Conservation (phyloP, 768 basidiomycete species). For the Cystobasidium tubakii region DNA sequence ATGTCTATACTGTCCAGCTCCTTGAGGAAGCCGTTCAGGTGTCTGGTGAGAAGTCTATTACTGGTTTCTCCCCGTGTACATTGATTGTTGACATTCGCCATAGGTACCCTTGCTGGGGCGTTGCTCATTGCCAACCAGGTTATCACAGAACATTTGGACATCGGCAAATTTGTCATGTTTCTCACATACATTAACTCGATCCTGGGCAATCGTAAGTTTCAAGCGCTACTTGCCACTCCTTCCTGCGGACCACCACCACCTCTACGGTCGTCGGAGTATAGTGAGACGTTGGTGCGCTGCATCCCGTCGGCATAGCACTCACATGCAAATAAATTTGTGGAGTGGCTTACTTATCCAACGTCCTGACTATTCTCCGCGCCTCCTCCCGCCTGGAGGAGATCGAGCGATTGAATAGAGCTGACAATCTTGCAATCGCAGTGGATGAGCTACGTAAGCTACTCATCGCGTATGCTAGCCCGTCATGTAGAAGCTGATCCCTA, state of each 20-base stretch:
- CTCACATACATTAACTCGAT: not conserved
- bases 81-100: not conserved
- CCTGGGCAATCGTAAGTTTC: not conserved
- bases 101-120: slow-evolving; percentile 72
- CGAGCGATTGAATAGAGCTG: too few relatives aligned
- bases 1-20: not conserved
- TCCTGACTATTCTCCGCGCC: too few relatives aligned
- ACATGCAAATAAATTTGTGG: too few relatives aligned
- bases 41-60: not conserved
- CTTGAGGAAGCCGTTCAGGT: not conserved
- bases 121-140: slow-evolving; percentile 70
- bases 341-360: too few relatives aligned
- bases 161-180: slow-evolving; percentile 37
- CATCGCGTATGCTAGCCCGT: slow-evolving; percentile 49
- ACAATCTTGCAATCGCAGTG: slow-evolving; percentile 64
- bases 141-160: slow-evolving; percentile 52
- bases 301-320: too few relatives aligned
- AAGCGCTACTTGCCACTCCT: not conserved
- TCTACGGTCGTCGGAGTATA: too few relatives aligned
- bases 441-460: not conserved
- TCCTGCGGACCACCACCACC: too few relatives aligned
- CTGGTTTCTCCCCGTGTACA: not conserved
- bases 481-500: too few relatives aligned
- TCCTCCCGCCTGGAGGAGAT: too few relatives aligned
- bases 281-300: too few relatives aligned